A percentile compares a stretch with the other conserved stretches of the same genome.
These are phyloP conservation scores for Colletotrichum tropicale DNA, from an alignment of 2,329 filamentous ascomycete genomes.

Conservation along the genomic window DNA sequence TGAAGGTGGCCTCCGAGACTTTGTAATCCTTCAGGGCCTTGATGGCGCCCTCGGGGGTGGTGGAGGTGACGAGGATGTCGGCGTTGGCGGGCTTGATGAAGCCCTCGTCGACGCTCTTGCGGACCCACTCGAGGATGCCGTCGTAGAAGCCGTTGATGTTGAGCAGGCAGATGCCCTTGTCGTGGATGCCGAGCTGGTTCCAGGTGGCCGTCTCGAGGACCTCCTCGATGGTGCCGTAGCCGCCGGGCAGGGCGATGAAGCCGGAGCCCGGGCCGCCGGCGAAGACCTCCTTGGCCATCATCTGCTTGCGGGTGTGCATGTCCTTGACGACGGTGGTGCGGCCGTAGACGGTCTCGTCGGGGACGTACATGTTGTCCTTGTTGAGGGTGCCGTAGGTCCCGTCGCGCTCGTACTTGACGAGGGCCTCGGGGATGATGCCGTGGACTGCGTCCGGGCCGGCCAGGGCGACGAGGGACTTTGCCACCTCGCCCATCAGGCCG, in stretches of 20 bases:
- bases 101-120: slow-evolving; percentile 73
- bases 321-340: slow-evolving; percentile 87
- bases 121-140: slow-evolving; percentile 82
- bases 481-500: slow-evolving; percentile 94
- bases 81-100: slow-evolving; percentile 77
- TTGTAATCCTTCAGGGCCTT: slow-evolving; percentile 74
- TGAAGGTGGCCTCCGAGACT: slow-evolving; percentile 75
- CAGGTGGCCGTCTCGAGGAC: slow-evolving; percentile 90
- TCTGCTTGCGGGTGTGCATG: slow-evolving; percentile 94
- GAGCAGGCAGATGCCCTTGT: slow-evolving; percentile 76
- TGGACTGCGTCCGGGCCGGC: slow-evolving; percentile 83
- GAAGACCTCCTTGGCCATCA: slow-evolving; percentile 91
- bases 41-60: slow-evolving; percentile 74
- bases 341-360: slow-evolving; percentile 73
- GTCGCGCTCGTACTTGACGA: slow-evolving; percentile 80
- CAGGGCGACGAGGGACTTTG: slow-evolving; percentile 82
- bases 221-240: slow-evolving; percentile 96
- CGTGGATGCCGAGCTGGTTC: slow-evolving; percentile 96
- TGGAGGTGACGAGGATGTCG: slow-evolving; percentile 79
- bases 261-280: slow-evolving; percentile 81
- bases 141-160: slow-evolving; percentile 95
- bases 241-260: slow-evolving; percentile 87
- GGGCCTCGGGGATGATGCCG: slow-evolving; percentile 88
- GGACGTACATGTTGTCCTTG: slow-evolving; percentile 58
- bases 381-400: slow-evolving; percentile 54